Base-by-base conservation (phyloP, 164 flowering plant genomes). In the Santalum album region DNA sequence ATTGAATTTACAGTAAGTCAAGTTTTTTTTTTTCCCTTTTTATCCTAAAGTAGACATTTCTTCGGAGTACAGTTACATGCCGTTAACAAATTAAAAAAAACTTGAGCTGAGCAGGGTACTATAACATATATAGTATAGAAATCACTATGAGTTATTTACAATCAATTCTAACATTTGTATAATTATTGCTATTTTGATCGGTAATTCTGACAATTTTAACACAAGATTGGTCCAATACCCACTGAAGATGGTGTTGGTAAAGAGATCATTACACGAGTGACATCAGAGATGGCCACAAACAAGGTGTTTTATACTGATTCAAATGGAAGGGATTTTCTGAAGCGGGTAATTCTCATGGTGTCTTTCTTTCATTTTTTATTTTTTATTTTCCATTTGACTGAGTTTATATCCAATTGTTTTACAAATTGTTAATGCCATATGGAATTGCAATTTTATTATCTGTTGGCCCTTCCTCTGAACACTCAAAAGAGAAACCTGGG, bases 211-310 rank as follows among this genome's bases (percentile, higher is more conserved):
- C 25, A 61, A 63, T 63, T 43, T 53, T n/a, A 52, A 40, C 50
- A 65, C 65, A 62, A 90, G 97, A 72, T 90, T 61, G 96, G 97
- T 46, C 90, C 90, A 40, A 82, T 90, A 34, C 96, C 96, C 4
- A 43, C 43, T 16, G 80, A 81, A 6, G 91, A 89, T 76, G n/a
- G n/a, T n/a, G 60, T 76, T 65, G 96, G 90, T 44, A 90, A 90
- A 61, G 97, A 90, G 70, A 81, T 87, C 35, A 77, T 90, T 60
- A 78, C 97, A 21, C 62, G 70, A 53, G 45, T 90, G 70, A 73
- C 85, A 25, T 68, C 96, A 24, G 75, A 83, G 62, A 83, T 90
- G 87, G 81, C 39, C 46, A 81, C 96, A 24, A 43, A 87, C 40
- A 80, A 78, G 69, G 77, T 61, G 67, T 90, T 81, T 51, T 87